Base-by-base conservation (phyloP, 116 monocot genomes). In the Iris pallida region DNA sequence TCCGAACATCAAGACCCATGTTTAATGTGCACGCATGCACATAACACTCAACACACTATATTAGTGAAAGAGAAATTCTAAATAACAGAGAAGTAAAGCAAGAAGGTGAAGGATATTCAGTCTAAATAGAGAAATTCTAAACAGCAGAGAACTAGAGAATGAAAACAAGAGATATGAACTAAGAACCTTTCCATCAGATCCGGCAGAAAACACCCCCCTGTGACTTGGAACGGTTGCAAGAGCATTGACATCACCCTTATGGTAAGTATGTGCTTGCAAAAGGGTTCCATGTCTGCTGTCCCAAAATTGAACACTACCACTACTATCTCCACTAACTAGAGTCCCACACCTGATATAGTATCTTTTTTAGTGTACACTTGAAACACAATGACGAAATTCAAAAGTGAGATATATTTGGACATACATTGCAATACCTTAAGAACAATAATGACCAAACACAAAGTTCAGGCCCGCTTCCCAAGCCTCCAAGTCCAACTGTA, bases 271-370 rank as follows among this genome's bases (percentile, higher is more conserved):
- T 56, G 78, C 78, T 79, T 91, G 91, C 76, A 99, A 57, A 82
- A 93, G 88, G 8, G 94, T 91, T 68, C 99, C 99, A 80, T 81
- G 71, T 54, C 20, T 61, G 63, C 91, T 86, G 53, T 99, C 94
- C 99, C 99, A 99, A 74, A 99, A 99, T 73, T 99, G 94, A 47
- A 94, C 93, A 57, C 84, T 86, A 42, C 99, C 99, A 53, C 79
- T 71, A 81, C 99, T 99, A 69, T 94, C 93, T 51, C 91, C 94
- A 78, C 99, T 99, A 17, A 99, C 91, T 63, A 99, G 76, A 47
- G 91, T 91, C 70, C 94, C 67, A 67, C 67, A 67, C 54, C 67
- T 67, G 55, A 41, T 42, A 42, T 14, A 65, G 16, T 41, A 4
- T 13, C 7, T 51, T 4, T 51, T 51, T 9, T 42, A n/a, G 0